Evolutionary conservation across 495 filamentous ascomycete genomes (phyloP).

Genomic region (Astrocystis sublimbata): DNA sequence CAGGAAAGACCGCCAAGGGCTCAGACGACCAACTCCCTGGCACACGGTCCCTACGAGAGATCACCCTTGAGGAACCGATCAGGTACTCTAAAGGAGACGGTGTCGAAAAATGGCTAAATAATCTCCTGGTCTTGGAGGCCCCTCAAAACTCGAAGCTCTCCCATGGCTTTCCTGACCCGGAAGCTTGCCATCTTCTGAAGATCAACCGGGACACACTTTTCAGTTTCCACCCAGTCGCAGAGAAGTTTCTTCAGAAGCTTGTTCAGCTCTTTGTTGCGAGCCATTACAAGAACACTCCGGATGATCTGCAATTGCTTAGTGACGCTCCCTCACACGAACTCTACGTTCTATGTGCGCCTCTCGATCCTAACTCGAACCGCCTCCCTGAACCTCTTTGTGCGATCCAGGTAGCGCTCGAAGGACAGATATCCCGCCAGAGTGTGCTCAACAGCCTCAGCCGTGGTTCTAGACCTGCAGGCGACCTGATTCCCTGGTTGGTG

Average conservation of each 20-base stretch:
- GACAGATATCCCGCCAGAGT: conserved; percentile 88
- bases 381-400: conserved; percentile 94
- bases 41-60: conserved; percentile 84
- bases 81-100: conserved; percentile 87
- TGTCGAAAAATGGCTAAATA: conserved; percentile 96
- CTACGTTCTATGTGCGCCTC: conserved; percentile 88
- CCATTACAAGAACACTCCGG: conserved; percentile 97
- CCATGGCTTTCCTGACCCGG: conserved; percentile 85
- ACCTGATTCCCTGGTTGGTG: conserved; percentile 97
- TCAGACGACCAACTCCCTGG: conserved; percentile 57
- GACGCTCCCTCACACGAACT: conserved; percentile 97
- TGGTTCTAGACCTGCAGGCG: conserved; percentile 87
- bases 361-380: conserved; percentile 71
- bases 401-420: conserved; percentile 92
- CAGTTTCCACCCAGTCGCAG: conserved; percentile 95
- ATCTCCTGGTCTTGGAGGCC: conserved; percentile 88
- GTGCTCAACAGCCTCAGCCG: conserved; percentile 86
- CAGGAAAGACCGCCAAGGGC: conserved; percentile 66
- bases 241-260: conserved; percentile 97
- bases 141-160: conserved; percentile 67
- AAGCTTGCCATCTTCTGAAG: conserved; percentile 83
- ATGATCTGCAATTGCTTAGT: conserved; percentile 96
- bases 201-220: conserved; percentile 98
- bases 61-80: conserved; percentile 90
- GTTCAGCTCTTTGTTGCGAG: conserved; percentile 97